Base-by-base conservation (phyloP, 176 grass and related monocot species). In the Eleusine indica region DNA sequence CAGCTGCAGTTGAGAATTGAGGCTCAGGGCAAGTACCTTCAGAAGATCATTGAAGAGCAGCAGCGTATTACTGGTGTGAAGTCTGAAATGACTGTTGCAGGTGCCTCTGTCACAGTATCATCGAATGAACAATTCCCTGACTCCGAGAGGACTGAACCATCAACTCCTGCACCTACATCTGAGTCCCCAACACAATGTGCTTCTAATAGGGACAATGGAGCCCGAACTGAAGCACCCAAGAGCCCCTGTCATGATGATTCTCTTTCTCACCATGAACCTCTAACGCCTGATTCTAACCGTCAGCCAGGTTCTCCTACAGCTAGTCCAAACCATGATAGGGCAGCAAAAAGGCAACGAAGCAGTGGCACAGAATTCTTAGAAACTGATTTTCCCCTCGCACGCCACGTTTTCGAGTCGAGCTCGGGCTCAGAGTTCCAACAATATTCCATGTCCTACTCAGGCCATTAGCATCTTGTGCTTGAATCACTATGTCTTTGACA, bases 21-120 rank as follows among this genome's bases (percentile, higher is more conserved):
- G 73, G 97, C 97, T 14, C 97, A 99, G 80, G 97, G 93, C 9
- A 94, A 96, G 71, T 99, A 99, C 88, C 90, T 99, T 46, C 90
- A 99, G 87, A 99, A 99, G 82, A 99, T 99, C 58, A 94, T 99
- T 4, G 97, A 99, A 81, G 93, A 99, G 86, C 97, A 99, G 68
- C 93, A 96, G 75, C 89, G 86, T 17, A 51, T 88, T 8, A 75
- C 83, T 46, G 93, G 86, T 11, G 85, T 85, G 58, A 77, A 89
- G 61, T 58, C 87, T 19, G 92, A 91, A 80, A 88, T 75, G 41
- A 85, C 87, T 43, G 71, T 25, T 47, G 54, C 30, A 40, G 79
- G 89, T 30, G 62, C 74, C 65, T 64, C 48, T 76, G 81, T 77
- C 21, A 74, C 78, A 41, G 83, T 48, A 21, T 80, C 85, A 12